Conservation (phyloP, 2,329 filamentous ascomycete species). For the Colletotrichum tabaci region DNA sequence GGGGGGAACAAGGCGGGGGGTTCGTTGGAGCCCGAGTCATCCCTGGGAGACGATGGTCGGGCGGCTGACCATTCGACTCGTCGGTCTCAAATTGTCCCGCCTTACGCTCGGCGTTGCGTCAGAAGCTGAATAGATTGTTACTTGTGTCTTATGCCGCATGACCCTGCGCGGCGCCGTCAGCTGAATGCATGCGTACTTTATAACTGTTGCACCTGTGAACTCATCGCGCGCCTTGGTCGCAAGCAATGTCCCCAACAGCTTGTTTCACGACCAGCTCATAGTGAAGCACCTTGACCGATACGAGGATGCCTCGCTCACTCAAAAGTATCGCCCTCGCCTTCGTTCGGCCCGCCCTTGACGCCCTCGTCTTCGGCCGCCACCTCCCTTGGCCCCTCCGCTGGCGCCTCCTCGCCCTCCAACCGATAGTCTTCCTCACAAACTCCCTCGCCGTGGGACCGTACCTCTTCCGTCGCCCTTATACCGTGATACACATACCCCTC, state of each 20-base stretch:
- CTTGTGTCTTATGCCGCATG: neutral
- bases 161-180: neutral
- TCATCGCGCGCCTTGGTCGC: too few relatives aligned
- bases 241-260: too few relatives aligned
- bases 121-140: neutral
- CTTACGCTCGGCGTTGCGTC: neutral
- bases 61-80: neutral
- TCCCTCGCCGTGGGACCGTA: conserved; percentile 54
- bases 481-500: conserved; percentile 53
- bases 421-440: conserved; percentile 56
- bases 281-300: too few relatives aligned
- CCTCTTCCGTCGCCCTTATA: conserved; percentile 54
- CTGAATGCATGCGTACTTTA: neutral
- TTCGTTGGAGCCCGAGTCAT: neutral
- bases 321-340: conserved; percentile 30
- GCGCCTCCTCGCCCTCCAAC: conserved; percentile 60
- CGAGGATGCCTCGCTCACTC: conserved; percentile 15
- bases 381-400: conserved; percentile 58
- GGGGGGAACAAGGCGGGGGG: neutral
- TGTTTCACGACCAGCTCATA: neutral
- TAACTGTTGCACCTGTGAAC: neutral
- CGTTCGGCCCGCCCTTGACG: conserved; percentile 51
- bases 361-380: conserved; percentile 51
- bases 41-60: neutral
- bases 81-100: conserved; percentile 18